A percentile compares a stretch with the other conserved stretches of the same genome.
Conservation (phyloP, 805 yeast species). For the Clavispora phyllophila region DNA sequence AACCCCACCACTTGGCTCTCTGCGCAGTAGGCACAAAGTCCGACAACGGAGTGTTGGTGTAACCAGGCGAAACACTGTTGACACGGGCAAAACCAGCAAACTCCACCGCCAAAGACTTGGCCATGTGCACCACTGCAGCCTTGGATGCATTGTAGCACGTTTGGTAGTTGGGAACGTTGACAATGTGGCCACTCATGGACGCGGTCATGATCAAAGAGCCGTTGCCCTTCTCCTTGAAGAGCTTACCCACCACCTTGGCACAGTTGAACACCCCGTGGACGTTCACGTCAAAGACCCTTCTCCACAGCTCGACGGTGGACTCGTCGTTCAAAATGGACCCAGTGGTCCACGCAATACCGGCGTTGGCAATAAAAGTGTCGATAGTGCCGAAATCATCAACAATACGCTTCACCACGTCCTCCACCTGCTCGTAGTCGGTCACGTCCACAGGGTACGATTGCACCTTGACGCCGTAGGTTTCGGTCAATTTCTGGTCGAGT, state of each 20-base stretch:
- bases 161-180: constrained; percentile 81
- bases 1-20: constrained; percentile 20
- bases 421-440: constrained; percentile 46
- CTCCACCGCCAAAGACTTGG: constrained; percentile 19
- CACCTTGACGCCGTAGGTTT: constrained; percentile 53
- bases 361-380: constrained; percentile 84
- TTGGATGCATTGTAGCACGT: constrained; percentile 40
- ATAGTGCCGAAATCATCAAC: constrained; percentile 70
- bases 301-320: constrained; percentile 58
- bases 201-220: constrained; percentile 85
- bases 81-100: constrained; percentile 19
- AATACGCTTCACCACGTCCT: constrained; percentile 44
- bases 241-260: constrained; percentile 66
- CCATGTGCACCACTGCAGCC: constrained; percentile 19
- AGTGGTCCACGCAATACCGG: constrained; percentile 59
- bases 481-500: constrained; percentile 21
- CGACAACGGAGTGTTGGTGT: constrained; percentile 18
- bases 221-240: constrained; percentile 65
- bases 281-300: constrained; percentile 54
- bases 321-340: constrained; percentile 37
- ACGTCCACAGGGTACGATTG: constrained; percentile 64
- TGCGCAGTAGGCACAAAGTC: constrained; percentile 17
- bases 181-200: constrained; percentile 86
- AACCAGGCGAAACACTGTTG: constrained; percentile 19
- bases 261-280: constrained; percentile 38